A percentile compares a stretch with the other conserved stretches of the same genome.
Evolutionary conservation across 306 rosid species (phyloP).

Genomic region (Hippophae rhamnoides): DNA sequence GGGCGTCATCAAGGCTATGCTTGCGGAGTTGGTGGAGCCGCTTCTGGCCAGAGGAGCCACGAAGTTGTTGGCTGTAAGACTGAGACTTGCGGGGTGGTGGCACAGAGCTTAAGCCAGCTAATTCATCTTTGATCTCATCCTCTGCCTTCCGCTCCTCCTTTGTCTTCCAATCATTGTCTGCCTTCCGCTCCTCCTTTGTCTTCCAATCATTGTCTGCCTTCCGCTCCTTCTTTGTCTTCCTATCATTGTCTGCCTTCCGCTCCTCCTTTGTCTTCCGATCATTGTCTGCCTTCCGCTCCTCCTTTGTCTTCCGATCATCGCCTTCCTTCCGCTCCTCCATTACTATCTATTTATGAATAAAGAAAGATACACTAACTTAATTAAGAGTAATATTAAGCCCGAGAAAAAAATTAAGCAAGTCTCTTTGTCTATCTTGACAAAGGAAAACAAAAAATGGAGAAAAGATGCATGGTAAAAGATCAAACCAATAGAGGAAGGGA

Average conservation of each 20-base stretch:
- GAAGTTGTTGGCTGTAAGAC: slow-evolving; percentile 79
- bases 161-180: background rate
- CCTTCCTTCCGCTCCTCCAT: too few relatives aligned
- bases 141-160: slow-evolving; percentile 69
- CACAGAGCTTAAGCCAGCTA: slow-evolving; percentile 38
- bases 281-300: too few relatives aligned
- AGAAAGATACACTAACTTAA: too few relatives aligned
- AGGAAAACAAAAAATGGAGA: slow-evolving; percentile 8
- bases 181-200: too few relatives aligned
- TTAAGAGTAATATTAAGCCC: too few relatives aligned
- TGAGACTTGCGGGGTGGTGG: slow-evolving; percentile 79
- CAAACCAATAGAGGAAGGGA: background rate
- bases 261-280: too few relatives aligned
- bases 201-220: too few relatives aligned
- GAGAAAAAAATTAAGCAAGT: too few relatives aligned
- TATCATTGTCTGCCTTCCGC: too few relatives aligned
- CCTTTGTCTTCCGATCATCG: too few relatives aligned
- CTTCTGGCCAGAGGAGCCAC: slow-evolving; percentile 36
- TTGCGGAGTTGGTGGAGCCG: slow-evolving; percentile 50
- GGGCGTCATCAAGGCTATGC: slow-evolving; percentile 77
- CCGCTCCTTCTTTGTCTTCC: too few relatives aligned
- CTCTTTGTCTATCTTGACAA: background rate
- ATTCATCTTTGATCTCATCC: slow-evolving; percentile 45
- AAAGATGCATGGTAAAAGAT: slow-evolving; percentile 4
- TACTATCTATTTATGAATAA: too few relatives aligned